Evolutionary conservation across 495 filamentous ascomycete genomes (phyloP), one percentile per base, ranked within the genome.

Genomic region (Sabuloglossum arenarium): DNA sequence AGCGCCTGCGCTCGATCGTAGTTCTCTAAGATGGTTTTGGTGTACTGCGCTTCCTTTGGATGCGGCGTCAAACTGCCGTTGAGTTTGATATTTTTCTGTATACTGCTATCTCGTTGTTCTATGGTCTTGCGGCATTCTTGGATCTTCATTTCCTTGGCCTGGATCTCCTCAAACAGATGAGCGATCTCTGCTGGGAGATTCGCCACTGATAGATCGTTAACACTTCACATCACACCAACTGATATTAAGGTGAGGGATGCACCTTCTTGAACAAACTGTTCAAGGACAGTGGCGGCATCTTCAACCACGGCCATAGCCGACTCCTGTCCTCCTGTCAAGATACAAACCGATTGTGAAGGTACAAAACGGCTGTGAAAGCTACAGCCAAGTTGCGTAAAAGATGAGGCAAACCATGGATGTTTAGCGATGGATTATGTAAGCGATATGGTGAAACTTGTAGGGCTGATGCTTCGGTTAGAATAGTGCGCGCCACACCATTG

Each of bases 111-210:
- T 55, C 81, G 79, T 23, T 81, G 79, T 59, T 81, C 81, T 71
- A 93, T 88, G 23, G 76, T 75, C 43, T 73, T 73, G 42, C 84
- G 72, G 62, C 81, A 85, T 34, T 89, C 85, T 61, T 83, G 75
- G 62, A 89, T 82, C 39, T 77, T 68, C 55, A 79, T 78, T 64
- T 98, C 90, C 69, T 96, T 96, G 58, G 87, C 85, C 62, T 82
- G 78, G 30, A 97, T 87, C 69, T 98, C 91, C 63, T 96, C 91
- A 67, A 94, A 84, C 60, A 95, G 72, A 71, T 94, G 90, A 32
- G 81, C 80, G 56, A 97, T 84, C 68, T 98, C 91, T 12, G 84
- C 84, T 19, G 91, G 89, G 8, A 96, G 74, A 63, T 96, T 97
- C 30, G 89, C 85, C 29, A 84, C 82, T 73, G 70, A 64, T 14